These are phyloP conservation scores for Glycyrrhiza uralensis DNA, from an alignment of 306 rosid species.

Conservation along the genomic window DNA sequence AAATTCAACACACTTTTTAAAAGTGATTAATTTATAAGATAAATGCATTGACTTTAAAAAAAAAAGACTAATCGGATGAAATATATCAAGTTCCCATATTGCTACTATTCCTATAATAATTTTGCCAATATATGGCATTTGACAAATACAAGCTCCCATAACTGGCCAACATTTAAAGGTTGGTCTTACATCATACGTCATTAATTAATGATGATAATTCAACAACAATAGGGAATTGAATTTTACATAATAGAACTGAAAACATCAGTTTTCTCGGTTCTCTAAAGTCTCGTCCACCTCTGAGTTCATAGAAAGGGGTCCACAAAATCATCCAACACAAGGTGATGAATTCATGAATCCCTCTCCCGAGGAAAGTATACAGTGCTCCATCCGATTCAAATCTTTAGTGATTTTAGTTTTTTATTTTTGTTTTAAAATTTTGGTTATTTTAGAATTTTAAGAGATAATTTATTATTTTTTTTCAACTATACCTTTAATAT, in stretches of 20 bases:
- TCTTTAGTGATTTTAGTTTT: too few relatives aligned
- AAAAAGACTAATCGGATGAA: too few relatives aligned
- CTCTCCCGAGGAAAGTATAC: neutral
- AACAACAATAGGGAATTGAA: neutral
- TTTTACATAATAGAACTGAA: neutral
- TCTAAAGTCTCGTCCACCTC: neutral
- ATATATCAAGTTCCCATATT: too few relatives aligned
- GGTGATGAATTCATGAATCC: constrained; percentile 18
- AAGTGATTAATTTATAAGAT: too few relatives aligned
- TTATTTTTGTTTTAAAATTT: too few relatives aligned
- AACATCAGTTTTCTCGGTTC: constrained; percentile 12
- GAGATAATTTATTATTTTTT: too few relatives aligned
- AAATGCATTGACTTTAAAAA: too few relatives aligned
- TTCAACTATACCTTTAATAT: too few relatives aligned
- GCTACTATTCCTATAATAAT: too few relatives aligned
- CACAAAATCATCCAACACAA: constrained; percentile 24
- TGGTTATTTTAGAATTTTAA: too few relatives aligned
- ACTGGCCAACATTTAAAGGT: neutral
- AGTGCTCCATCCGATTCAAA: too few relatives aligned
- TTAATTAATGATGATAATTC: neutral
- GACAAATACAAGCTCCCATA: neutral
- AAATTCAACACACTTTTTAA: too few relatives aligned
- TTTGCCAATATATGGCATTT: constrained; percentile 3
- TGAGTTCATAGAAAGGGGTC: constrained; percentile 22
- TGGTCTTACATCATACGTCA: constrained; percentile 13